Percentiles rank a stretch among this genome's conserved stretches.
These are phyloP conservation scores for Teunomyces barrocoloradensis DNA, from an alignment of 805 yeast species.

Conservation along the genomic window DNA sequence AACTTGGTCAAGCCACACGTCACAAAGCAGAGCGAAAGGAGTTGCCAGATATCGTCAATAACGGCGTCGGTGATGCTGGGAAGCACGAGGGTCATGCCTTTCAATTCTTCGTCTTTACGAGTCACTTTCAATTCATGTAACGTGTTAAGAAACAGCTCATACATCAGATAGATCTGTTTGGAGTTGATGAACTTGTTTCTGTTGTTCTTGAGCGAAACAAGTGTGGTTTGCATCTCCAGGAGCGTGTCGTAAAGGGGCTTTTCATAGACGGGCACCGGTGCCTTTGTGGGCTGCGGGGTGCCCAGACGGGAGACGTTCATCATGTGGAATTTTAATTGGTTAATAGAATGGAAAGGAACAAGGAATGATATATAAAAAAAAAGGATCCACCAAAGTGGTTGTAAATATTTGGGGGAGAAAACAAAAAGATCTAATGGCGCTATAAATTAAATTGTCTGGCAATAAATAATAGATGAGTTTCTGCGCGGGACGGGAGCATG, in stretches of 20 bases:
- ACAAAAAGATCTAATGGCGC: not conserved
- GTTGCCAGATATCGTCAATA: constrained; percentile 86
- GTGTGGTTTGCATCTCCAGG: constrained; percentile 21
- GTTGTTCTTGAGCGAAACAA: constrained; percentile 52
- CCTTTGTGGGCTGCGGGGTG: constrained; percentile 10
- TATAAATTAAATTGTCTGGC: not conserved
- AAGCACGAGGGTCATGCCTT: constrained; percentile 32
- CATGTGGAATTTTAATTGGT: not conserved
- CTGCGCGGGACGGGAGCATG: not conserved
- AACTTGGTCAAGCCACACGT: constrained; percentile 88
- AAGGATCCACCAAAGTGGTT: not conserved
- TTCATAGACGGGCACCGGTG: constrained; percentile 34
- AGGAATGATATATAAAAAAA: not conserved
- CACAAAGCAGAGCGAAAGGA: constrained; percentile 79
- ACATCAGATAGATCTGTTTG: constrained; percentile 59
- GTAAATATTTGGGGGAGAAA: not conserved
- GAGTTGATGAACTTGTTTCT: constrained; percentile 64
- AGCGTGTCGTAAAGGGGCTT: constrained; percentile 31
- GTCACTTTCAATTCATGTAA: constrained; percentile 53
- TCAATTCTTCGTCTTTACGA: constrained; percentile 47
- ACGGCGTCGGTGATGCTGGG: constrained; percentile 66
- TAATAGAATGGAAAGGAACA: not conserved
- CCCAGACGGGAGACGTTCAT: constrained; percentile 8
- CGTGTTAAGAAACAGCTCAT: constrained; percentile 53
- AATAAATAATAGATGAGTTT: not conserved